A percentile compares a stretch with the other conserved stretches of the same genome.
Evolutionary conservation across 768 basidiomycete genomes (phyloP).

Genomic region (Agaricus subrufescens): DNA sequence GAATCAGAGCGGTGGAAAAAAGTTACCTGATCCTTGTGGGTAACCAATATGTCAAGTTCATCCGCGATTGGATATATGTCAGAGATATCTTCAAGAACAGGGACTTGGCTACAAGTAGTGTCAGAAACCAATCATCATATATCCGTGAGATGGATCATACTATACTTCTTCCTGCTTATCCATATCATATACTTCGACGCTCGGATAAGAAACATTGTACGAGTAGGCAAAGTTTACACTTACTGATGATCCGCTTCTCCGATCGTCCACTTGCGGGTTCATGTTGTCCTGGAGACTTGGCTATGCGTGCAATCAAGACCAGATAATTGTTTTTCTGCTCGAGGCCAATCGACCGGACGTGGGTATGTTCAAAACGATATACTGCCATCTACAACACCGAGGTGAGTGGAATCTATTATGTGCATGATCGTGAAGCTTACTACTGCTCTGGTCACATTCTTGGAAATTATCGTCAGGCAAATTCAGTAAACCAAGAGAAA

Average conservation of each 20-base stretch:
- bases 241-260: constrained; percentile 6
- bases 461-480: neutral
- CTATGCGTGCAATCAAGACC: neutral
- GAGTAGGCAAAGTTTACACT: neutral
- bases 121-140: neutral
- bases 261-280: constrained; percentile 6
- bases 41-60: constrained; percentile 7
- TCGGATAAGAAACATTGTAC: neutral
- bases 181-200: constrained; percentile 4
- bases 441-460: constrained; percentile 3
- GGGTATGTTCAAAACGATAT: constrained; percentile 6
- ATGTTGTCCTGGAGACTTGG: constrained; percentile 1
- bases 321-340: constrained; percentile 4
- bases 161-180: constrained; percentile 2
- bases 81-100: constrained; percentile 5
- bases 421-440: neutral
- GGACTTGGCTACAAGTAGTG: neutral
- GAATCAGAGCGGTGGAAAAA: too few relatives aligned
- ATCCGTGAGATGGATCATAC: neutral
- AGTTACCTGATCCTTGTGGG: constrained; percentile 4
- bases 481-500: neutral
- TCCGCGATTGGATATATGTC: neutral
- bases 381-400: neutral
- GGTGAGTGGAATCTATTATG: neutral
- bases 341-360: constrained; percentile 1